A percentile compares a stretch with the other conserved stretches of the same genome.
Conservation (phyloP, 495 filamentous ascomycete species). For the Cercophora sp. region DNA sequence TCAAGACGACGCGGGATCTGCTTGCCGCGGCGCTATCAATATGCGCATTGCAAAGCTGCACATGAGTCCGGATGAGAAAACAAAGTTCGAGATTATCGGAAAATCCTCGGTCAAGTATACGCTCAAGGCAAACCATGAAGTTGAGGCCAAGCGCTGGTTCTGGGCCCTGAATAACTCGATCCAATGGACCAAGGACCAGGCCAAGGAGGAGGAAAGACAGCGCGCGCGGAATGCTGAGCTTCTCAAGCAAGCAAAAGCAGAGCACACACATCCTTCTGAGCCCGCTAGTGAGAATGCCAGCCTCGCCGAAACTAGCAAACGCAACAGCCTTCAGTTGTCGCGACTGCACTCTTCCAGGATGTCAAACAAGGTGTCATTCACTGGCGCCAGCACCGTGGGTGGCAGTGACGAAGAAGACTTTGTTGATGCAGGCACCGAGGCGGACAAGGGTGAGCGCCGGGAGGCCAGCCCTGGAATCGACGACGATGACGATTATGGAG, state of each 20-base stretch:
- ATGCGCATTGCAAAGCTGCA: slow-evolving; percentile 92
- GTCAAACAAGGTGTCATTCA: slow-evolving; percentile 24
- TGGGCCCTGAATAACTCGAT: slow-evolving; percentile 99
- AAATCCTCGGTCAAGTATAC: slow-evolving; percentile 99
- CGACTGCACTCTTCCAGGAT: slow-evolving; percentile 33
- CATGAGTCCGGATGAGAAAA: slow-evolving; percentile 96
- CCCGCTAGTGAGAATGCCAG: slow-evolving; percentile 51
- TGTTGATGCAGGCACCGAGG: slow-evolving; percentile 32
- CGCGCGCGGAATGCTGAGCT: slow-evolving; percentile 69
- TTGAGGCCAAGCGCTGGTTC: slow-evolving; percentile 91
- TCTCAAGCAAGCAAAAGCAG: slow-evolving; percentile 62
- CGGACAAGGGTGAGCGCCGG: slow-evolving; percentile 24
- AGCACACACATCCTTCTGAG: slow-evolving; percentile 35
- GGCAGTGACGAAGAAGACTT: slow-evolving; percentile 45
- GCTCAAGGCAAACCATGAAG: slow-evolving; percentile 92
- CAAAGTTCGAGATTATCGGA: slow-evolving; percentile 92
- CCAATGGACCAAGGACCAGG: slow-evolving; percentile 96
- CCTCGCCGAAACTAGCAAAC: slow-evolving; percentile 34
- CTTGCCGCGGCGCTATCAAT: slow-evolving; percentile 95
- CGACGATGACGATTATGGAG: slow-evolving; percentile 79
- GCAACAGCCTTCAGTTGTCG: slow-evolving; percentile 43
- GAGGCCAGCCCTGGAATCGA: slow-evolving; percentile 38
- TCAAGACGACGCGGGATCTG: slow-evolving; percentile 89
- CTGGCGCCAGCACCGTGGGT: slow-evolving; percentile 34
- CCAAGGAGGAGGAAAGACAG: slow-evolving; percentile 77